Evolutionary conservation across 495 filamentous ascomycete genomes (phyloP).

Genomic region (Penicillium paradoxum): DNA sequence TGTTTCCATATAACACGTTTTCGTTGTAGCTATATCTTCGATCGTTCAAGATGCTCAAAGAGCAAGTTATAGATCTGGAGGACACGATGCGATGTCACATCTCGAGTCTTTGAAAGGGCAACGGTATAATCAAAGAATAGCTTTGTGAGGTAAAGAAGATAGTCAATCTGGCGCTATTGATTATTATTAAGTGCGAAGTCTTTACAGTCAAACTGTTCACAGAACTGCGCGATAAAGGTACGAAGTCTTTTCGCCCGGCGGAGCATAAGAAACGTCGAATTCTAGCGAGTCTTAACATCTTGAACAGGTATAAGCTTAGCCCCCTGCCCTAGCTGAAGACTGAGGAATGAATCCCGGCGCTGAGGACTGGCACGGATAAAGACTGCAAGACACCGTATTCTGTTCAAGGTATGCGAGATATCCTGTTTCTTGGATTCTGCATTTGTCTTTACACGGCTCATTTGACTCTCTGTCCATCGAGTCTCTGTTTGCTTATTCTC

Average conservation of each 20-base stretch:
- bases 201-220: not conserved
- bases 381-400: not conserved
- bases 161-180: not conserved
- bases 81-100: not conserved
- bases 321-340: not conserved
- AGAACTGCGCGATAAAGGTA: not conserved
- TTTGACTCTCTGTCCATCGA: not conserved
- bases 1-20: slow-evolving; percentile 2
- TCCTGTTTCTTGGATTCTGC: too few relatives aligned
- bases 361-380: not conserved
- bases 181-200: not conserved
- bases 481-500: not conserved
- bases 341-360: not conserved
- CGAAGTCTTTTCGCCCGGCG: not conserved
- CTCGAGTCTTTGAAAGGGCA: slow-evolving; percentile 11
- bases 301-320: not conserved
- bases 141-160: not conserved
- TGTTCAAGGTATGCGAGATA: too few relatives aligned
- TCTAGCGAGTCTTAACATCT: not conserved
- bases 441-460: too few relatives aligned
- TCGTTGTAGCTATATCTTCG: not conserved
- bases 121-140: slow-evolving; percentile 7
- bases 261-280: not conserved
- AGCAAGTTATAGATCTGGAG: slow-evolving; percentile 13
- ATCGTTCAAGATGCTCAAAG: not conserved